Conservation (phyloP, 2,329 filamentous ascomycete genomes). For the Phialocephala sp. region DNA sequence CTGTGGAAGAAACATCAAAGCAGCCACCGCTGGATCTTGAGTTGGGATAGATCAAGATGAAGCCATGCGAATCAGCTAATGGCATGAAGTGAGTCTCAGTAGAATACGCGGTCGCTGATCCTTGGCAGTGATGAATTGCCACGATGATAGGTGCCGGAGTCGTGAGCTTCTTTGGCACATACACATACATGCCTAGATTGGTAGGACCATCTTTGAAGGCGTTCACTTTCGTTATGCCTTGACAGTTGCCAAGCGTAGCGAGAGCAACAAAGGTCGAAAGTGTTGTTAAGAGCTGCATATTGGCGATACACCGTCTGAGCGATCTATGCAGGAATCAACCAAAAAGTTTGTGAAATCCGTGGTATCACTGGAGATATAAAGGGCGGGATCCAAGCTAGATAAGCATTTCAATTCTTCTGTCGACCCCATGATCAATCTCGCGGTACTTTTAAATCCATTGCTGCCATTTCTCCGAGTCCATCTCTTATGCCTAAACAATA, state of each 20-base stretch:
- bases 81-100: conserved; percentile 51
- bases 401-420: too few relatives aligned
- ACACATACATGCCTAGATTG: conserved; percentile 28
- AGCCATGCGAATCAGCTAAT: conserved; percentile 59
- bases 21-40: conserved; percentile 58
- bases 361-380: too few relatives aligned
- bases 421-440: too few relatives aligned
- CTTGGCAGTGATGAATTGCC: conserved; percentile 42
- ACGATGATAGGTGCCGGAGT: conserved; percentile 35
- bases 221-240: conserved; percentile 18
- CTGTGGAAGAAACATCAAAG: conserved; percentile 62
- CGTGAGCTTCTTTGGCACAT: conserved; percentile 30
- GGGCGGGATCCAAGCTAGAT: too few relatives aligned
- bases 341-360: too few relatives aligned
- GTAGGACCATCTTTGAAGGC: conserved; percentile 28
- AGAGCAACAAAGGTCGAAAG: background rate
- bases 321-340: too few relatives aligned
- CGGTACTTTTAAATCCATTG: too few relatives aligned
- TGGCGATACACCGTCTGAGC: background rate
- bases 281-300: background rate
- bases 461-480: too few relatives aligned
- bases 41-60: conserved; percentile 64
- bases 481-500: too few relatives aligned
- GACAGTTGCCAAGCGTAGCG: background rate
- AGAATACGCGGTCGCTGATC: conserved; percentile 47